A percentile compares a stretch with the other conserved stretches of the same genome.
phyloP scores from a whole-genome alignment of 2,329 filamentous ascomycete species.

The Ophiostoma perfectum region DNA sequence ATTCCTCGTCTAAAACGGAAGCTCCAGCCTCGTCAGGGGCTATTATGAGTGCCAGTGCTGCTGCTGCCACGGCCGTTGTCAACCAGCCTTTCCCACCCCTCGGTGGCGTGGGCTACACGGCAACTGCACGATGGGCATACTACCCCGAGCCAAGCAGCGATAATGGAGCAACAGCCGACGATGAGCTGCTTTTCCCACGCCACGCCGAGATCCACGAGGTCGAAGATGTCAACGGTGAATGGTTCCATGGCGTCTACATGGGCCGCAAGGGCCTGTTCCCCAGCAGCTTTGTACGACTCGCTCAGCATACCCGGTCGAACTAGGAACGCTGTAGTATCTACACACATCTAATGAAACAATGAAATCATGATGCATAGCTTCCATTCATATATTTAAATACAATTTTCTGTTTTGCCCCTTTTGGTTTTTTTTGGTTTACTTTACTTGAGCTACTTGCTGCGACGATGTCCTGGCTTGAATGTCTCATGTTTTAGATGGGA shows the following conservation, averaged over 20 bases:
- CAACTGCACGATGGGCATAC: slow-evolving; percentile 69
- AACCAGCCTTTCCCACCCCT: slow-evolving; percentile 60
- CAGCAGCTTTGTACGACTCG: slow-evolving; percentile 58
- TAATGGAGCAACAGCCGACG: slow-evolving; percentile 57
- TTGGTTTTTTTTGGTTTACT: too few species aligned
- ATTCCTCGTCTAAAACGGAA: neutral
- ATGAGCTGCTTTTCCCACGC: slow-evolving; percentile 80
- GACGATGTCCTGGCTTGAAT: too few species aligned
- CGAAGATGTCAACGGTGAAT: slow-evolving; percentile 84
- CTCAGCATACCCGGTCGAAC: neutral
- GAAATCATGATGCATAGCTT: neutral
- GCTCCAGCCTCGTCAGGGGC: neutral
- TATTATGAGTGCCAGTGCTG: slow-evolving; percentile 24
- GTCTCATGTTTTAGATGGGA: too few species aligned
- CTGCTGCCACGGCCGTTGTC: slow-evolving; percentile 29
- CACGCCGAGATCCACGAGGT: slow-evolving; percentile 78
- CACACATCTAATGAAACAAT: neutral
- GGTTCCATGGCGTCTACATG: slow-evolving; percentile 83
- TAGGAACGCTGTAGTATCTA: neutral
- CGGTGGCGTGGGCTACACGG: slow-evolving; percentile 62
- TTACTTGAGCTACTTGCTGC: too few species aligned
- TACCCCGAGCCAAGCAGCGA: slow-evolving; percentile 54
- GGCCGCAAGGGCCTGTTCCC: slow-evolving; percentile 76
- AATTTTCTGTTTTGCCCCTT: too few species aligned
- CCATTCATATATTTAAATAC: too few species aligned